Evolutionary conservation across 2,329 filamentous ascomycete species (phyloP).

Genomic region (Graphilbum sp.): DNA sequence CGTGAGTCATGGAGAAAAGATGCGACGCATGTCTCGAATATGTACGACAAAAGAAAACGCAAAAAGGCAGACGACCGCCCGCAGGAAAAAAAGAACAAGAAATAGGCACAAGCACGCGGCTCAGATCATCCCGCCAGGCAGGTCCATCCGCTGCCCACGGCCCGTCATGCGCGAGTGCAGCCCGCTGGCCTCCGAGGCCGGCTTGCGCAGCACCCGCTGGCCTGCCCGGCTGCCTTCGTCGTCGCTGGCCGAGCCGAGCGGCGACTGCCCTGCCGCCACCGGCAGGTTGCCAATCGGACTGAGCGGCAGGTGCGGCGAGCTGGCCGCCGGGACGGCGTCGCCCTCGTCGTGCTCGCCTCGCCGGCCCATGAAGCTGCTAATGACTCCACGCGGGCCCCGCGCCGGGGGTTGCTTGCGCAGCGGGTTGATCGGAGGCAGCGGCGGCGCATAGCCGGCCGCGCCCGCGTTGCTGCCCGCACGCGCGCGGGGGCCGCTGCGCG

Average conservation of each 20-base stretch:
- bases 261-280: too few species aligned
- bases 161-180: slow-evolving; percentile 6
- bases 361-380: slow-evolving; percentile 20
- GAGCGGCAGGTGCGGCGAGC: slow-evolving; percentile 16
- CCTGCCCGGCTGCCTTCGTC: slow-evolving; percentile 23
- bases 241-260: slow-evolving; percentile 16
- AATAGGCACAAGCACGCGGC: not conserved
- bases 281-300: slow-evolving; percentile 1
- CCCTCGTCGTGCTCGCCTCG: slow-evolving; percentile 16
- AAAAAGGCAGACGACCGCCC: too few species aligned
- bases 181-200: slow-evolving; percentile 21
- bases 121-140: slow-evolving; percentile 21
- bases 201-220: slow-evolving; percentile 26
- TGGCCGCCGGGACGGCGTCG: slow-evolving; percentile 10
- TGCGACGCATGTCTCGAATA: too few species aligned
- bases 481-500: slow-evolving; percentile 21
- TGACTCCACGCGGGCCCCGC: slow-evolving; percentile 20
- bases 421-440: slow-evolving; percentile 43
- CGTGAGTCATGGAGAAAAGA: too few species aligned
- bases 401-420: slow-evolving; percentile 26
- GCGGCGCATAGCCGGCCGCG: slow-evolving; percentile 21
- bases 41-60: not conserved
- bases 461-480: slow-evolving; percentile 21
- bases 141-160: slow-evolving; percentile 11
- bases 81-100: not conserved